A percentile compares a stretch with the other conserved stretches of the same genome.
Conservation (phyloP, 805 yeast species). For the Geotrichum ghanense region DNA sequence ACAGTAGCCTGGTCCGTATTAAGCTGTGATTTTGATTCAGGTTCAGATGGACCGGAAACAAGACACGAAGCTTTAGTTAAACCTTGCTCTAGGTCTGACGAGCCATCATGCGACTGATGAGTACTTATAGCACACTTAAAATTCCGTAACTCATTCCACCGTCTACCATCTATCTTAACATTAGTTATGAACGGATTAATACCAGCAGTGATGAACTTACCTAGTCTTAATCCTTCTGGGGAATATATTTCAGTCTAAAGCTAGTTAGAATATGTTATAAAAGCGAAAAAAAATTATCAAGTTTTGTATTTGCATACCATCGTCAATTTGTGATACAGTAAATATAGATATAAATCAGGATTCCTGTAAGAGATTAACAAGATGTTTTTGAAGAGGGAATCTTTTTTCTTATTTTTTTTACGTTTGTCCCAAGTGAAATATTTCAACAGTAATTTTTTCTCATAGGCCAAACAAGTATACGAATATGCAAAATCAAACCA, state of each 20-base stretch:
- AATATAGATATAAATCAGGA: no score
- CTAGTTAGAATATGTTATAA: conserved; percentile 22
- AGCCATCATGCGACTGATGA: conserved; percentile 75
- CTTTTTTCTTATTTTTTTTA: no score
- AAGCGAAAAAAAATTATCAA: no score
- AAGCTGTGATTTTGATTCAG: conserved; percentile 37
- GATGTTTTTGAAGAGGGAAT: no score
- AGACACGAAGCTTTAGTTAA: conserved; percentile 78
- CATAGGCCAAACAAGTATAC: no score
- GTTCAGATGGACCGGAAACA: conserved; percentile 87
- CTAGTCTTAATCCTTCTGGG: conserved; percentile 81
- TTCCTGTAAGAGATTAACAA: no score
- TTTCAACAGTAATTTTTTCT: no score
- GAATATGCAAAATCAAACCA: no score
- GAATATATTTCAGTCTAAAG: conserved; percentile 61
- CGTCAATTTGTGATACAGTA: no score
- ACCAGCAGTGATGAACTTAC: conserved; percentile 9
- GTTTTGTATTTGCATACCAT: no score
- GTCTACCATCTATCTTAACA: conserved; percentile 56
- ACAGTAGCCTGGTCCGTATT: conserved; percentile 44
- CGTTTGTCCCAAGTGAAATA: no score
- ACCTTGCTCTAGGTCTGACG: conserved; percentile 86
- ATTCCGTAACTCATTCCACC: conserved; percentile 86
- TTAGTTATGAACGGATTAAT: neutral
- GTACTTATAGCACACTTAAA: conserved; percentile 77